Conservation (phyloP, 169 alveolate species). For the Plasmodium ovale region DNA sequence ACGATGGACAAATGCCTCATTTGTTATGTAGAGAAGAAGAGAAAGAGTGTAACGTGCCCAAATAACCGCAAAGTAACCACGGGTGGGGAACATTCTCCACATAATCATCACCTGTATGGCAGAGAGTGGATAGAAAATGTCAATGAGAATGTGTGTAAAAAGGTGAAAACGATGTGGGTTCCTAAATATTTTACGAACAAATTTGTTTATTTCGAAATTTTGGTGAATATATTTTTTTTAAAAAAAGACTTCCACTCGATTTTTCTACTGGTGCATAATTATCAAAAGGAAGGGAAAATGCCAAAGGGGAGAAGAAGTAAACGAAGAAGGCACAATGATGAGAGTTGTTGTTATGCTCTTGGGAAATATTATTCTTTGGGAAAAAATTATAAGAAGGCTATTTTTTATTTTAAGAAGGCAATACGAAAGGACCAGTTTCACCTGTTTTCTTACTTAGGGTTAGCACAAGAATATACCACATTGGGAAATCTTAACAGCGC, state of each 20-base stretch:
- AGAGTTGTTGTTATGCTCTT: conserved; percentile 9
- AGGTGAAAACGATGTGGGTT: conserved; percentile 5
- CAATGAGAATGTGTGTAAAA: conserved; percentile 17
- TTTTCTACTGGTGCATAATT: conserved; percentile 12
- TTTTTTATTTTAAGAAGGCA: conserved; percentile 32
- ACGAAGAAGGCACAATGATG: background rate
- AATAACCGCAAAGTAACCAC: no score
- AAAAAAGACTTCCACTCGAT: conserved; percentile 5
- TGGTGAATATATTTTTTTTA: conserved; percentile 35
- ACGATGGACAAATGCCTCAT: conserved; percentile 5
- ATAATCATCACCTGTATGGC: background rate
- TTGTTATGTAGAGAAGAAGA: background rate
- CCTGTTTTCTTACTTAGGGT: conserved; percentile 25
- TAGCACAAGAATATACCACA: conserved; percentile 58
- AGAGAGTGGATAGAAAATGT: background rate
- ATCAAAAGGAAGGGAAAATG: background rate
- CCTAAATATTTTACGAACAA: conserved; percentile 40
- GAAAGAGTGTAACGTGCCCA: no score
- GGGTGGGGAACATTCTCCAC: background rate
- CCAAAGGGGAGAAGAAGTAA: background rate
- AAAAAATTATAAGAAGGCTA: conserved; percentile 8
- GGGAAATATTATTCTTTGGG: conserved; percentile 45
- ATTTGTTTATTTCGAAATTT: conserved; percentile 31
- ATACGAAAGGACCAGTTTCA: conserved; percentile 18
- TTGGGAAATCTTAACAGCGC: conserved; percentile 40